Conservation (phyloP, 2,329 filamentous ascomycete genomes). For the Ophioceras dolichostomum region DNA sequence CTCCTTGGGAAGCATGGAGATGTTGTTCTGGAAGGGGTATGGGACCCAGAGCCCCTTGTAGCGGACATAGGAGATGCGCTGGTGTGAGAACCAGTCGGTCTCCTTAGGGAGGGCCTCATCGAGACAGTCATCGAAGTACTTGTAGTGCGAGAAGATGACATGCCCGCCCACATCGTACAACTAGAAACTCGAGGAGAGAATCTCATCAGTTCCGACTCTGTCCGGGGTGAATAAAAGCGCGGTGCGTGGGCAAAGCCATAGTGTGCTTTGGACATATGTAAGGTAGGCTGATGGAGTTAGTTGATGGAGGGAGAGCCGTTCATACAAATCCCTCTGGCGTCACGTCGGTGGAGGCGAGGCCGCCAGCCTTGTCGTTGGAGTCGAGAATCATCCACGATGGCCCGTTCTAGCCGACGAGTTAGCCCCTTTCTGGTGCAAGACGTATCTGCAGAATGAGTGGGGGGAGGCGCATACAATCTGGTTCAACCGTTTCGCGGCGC, state of each 20-base stretch:
- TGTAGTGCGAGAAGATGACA: conserved; percentile 99
- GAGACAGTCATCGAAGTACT: conserved; percentile 99
- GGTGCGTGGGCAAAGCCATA: background rate
- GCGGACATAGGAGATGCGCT: conserved; percentile 97
- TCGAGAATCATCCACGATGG: conserved; percentile 96
- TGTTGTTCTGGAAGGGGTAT: conserved; percentile 99
- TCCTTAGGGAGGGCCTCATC: conserved; percentile 90
- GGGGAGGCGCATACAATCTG: conserved; percentile 66
- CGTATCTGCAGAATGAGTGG: conserved; percentile 7
- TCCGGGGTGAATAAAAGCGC: background rate
- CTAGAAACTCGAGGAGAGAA: conserved; percentile 37
- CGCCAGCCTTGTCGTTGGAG: conserved; percentile 81
- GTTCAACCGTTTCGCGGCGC: conserved; percentile 94
- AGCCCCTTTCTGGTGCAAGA: conserved; percentile 11
- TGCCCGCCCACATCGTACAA: conserved; percentile 97
- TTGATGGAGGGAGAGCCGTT: conserved; percentile 25
- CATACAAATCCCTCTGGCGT: conserved; percentile 95
- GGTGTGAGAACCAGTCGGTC: conserved; percentile 93
- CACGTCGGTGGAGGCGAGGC: conserved; percentile 88
- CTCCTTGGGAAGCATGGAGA: conserved; percentile 94
- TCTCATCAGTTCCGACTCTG: conserved; percentile 5
- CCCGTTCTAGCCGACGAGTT: conserved; percentile 49
- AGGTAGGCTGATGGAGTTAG: too few species aligned
- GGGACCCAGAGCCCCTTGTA: conserved; percentile 96
- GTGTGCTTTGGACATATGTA: background rate